Conservation (phyloP, 2,329 filamentous ascomycete genomes). For the Aureobasidium sp. region DNA sequence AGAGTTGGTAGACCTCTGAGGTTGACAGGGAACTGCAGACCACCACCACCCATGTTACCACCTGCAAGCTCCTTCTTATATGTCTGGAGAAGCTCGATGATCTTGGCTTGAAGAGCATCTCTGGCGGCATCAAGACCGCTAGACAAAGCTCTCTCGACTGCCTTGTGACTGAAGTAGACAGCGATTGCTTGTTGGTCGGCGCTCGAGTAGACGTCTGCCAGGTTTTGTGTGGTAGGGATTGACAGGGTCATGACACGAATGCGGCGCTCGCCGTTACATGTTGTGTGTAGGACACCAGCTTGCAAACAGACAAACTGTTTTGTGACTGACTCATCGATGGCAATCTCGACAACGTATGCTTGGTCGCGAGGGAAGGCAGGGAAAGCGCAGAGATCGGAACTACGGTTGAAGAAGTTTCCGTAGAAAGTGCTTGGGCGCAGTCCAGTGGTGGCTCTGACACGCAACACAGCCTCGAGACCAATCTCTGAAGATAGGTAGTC, state of each 20-base stretch:
- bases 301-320: constrained; percentile 92
- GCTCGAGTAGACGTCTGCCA: constrained; percentile 88
- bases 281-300: constrained; percentile 91
- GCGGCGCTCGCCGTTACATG: constrained; percentile 90
- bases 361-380: constrained; percentile 96
- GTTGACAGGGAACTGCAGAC: constrained; percentile 90
- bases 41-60: constrained; percentile 86
- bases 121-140: constrained; percentile 83
- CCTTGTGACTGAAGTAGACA: constrained; percentile 94
- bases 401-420: constrained; percentile 98
- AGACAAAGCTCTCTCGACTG: constrained; percentile 80
- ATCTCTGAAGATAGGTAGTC: constrained; percentile 97
- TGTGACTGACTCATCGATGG: constrained; percentile 88
- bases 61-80: constrained; percentile 96
- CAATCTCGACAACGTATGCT: constrained; percentile 95
- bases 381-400: constrained; percentile 95
- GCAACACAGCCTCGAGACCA: constrained; percentile 87
- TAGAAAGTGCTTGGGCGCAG: constrained; percentile 97
- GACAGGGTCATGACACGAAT: constrained; percentile 92
- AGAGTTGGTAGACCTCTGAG: constrained; percentile 78
- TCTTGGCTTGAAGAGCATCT: constrained; percentile 83
- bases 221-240: constrained; percentile 81
- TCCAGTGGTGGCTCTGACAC: constrained; percentile 89
- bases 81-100: constrained; percentile 85
- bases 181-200: constrained; percentile 91